A percentile compares a stretch with the other conserved stretches of the same genome.
phyloP scores from a whole-genome alignment of 1,284 basidiomycete genomes.

The Fomitopsis palustris region DNA sequence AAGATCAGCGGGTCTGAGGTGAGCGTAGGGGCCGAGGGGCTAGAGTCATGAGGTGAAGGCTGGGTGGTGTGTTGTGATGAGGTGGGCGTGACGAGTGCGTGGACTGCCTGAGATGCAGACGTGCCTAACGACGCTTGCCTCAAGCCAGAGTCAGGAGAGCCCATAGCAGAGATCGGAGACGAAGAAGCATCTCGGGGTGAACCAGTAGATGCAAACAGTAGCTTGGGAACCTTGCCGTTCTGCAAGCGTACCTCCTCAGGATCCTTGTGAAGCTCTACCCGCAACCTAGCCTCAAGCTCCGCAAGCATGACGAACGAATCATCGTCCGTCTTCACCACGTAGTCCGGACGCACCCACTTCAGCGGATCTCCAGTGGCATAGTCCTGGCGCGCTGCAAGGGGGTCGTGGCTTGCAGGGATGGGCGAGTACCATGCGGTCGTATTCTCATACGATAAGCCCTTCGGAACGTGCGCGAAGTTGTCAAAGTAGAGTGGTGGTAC shows the following conservation, averaged over 20 bases:
- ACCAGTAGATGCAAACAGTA: neutral
- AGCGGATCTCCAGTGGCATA: constrained; percentile 36
- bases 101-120: neutral
- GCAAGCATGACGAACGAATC: constrained; percentile 93
- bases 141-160: neutral
- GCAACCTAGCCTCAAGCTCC: constrained; percentile 84
- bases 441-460: constrained; percentile 59
- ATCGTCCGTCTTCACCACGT: constrained; percentile 90
- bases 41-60: neutral
- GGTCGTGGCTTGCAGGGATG: constrained; percentile 64
- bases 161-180: neutral
- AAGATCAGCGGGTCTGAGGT: constrained; percentile 73
- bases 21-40: neutral
- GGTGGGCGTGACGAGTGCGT: neutral
- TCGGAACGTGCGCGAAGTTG: constrained; percentile 25
- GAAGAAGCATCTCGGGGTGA: neutral
- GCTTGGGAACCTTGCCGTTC: neutral
- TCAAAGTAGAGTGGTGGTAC: constrained; percentile 74
- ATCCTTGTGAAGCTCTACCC: constrained; percentile 60
- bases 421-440: constrained; percentile 45
- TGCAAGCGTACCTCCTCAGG: constrained; percentile 12
- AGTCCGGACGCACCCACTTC: constrained; percentile 82
- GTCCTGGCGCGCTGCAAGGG: constrained; percentile 53
- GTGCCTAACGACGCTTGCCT: neutral
- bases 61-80: neutral